phyloP scores from a whole-genome alignment of 1,284 basidiomycete species.

The Testicularia cyperi region DNA sequence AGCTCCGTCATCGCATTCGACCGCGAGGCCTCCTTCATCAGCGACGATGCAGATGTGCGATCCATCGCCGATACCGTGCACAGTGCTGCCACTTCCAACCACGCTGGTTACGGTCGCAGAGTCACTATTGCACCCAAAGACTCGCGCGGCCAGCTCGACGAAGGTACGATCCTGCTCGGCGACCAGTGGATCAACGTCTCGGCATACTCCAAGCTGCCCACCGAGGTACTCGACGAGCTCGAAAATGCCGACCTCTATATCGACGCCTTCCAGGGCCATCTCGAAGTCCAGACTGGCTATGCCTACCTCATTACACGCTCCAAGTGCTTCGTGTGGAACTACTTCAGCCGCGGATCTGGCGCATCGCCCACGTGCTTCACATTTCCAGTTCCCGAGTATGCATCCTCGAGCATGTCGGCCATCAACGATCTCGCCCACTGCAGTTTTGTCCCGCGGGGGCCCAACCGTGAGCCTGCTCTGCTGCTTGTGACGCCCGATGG shows the following conservation, averaged over 20 bases:
- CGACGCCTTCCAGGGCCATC: conserved; percentile 32
- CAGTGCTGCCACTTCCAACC: conserved; percentile 3
- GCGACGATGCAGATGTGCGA: conserved; percentile 27
- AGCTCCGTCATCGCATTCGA: conserved; percentile 14
- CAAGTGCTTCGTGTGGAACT: conserved; percentile 53
- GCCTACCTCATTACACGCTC: conserved; percentile 42
- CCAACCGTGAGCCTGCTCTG: conserved; percentile 42
- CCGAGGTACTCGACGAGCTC: conserved; percentile 33
- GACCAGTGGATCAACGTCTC: conserved; percentile 44
- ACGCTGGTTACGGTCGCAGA: conserved; percentile 2
- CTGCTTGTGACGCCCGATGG: conserved; percentile 39
- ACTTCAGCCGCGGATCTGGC: conserved; percentile 26
- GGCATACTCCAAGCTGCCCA: conserved; percentile 32
- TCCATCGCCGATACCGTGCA: conserved; percentile 16
- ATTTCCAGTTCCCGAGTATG: conserved; percentile 33
- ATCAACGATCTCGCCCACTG: conserved; percentile 25
- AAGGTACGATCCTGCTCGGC: conserved; percentile 34
- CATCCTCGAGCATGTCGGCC: conserved; percentile 16
- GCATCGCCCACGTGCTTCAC: conserved; percentile 46
- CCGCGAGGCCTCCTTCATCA: conserved; percentile 15
- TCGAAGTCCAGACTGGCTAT: conserved; percentile 47
- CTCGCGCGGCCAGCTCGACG: conserved; percentile 22
- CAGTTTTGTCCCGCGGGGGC: conserved; percentile 28
- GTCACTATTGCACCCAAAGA: conserved; percentile 2
- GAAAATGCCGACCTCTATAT: conserved; percentile 34